phyloP scores from a whole-genome alignment of 371 early-diverging fungal species.

The Cladochytrium tenue region DNA sequence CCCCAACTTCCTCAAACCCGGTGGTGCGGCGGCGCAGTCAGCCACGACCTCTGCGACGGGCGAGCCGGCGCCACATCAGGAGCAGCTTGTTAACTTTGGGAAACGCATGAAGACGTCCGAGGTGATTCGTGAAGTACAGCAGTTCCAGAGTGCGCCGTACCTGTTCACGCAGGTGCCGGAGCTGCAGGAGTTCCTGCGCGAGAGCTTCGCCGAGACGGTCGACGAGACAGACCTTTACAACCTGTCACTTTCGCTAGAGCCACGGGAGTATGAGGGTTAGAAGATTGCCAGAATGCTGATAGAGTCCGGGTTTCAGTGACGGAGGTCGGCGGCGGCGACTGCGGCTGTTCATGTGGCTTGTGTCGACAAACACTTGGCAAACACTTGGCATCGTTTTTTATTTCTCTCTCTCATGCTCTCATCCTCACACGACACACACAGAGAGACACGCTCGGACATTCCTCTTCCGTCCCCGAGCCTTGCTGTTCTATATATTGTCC shows the following conservation, averaged over 20 bases:
- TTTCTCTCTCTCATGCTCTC: too few relatives aligned
- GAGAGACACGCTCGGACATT: too few relatives aligned
- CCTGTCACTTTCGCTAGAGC: slow-evolving; percentile 79
- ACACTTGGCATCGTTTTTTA: too few relatives aligned
- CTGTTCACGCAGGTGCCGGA: slow-evolving; percentile 72
- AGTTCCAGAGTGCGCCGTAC: slow-evolving; percentile 88
- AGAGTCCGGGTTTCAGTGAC: slow-evolving; percentile 79
- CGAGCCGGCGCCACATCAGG: background rate
- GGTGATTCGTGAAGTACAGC: slow-evolving; percentile 89
- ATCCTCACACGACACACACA: too few relatives aligned
- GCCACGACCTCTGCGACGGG: background rate
- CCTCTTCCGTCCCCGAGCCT: too few relatives aligned
- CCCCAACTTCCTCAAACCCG: slow-evolving; percentile 71
- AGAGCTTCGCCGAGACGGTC: slow-evolving; percentile 56
- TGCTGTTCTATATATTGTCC: too few relatives aligned
- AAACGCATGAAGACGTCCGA: slow-evolving; percentile 86
- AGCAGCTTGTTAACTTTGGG: slow-evolving; percentile 83
- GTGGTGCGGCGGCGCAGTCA: slow-evolving; percentile 22
- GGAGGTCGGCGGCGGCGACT: too few relatives aligned
- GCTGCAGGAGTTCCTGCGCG: slow-evolving; percentile 75
- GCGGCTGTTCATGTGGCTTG: too few relatives aligned
- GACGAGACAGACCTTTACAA: slow-evolving; percentile 74
- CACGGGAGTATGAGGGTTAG: slow-evolving; percentile 76
- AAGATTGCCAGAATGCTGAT: slow-evolving; percentile 81
- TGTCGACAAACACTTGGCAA: too few relatives aligned